These are phyloP conservation scores for Melanogaster broomeanus DNA, from an alignment of 768 basidiomycete genomes.

Conservation along the genomic window DNA sequence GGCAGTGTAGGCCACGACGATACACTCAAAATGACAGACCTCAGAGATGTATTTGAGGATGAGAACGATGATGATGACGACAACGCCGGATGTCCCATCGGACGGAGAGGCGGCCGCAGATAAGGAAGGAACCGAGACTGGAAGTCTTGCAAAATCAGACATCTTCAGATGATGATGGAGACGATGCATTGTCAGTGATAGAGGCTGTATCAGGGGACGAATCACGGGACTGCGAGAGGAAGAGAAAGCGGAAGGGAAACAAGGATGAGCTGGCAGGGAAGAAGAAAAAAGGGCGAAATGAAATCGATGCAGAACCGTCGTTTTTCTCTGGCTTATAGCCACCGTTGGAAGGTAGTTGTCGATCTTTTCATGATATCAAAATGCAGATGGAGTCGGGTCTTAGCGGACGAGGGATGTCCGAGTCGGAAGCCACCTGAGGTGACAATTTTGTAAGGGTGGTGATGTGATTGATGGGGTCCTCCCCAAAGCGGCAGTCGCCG, in stretches of 20 bases:
- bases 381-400: no score
- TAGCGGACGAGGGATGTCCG: no score
- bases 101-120: slow-evolving; percentile 24
- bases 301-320: slow-evolving; percentile 54
- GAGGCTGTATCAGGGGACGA: slow-evolving; percentile 24
- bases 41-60: slow-evolving; percentile 69
- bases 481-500: no score
- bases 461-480: no score
- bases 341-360: background rate
- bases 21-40: slow-evolving; percentile 78
- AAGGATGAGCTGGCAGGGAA: slow-evolving; percentile 49
- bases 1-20: slow-evolving; percentile 94
- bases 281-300: slow-evolving; percentile 62
- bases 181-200: slow-evolving; percentile 4
- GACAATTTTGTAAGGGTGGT: no score
- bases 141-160: slow-evolving; percentile 15
- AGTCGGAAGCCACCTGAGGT: no score
- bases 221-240: slow-evolving; percentile 36
- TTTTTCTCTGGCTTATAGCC: slow-evolving; percentile 68
- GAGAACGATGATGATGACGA: slow-evolving; percentile 34
- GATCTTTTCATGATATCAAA: no score
- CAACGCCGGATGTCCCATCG: slow-evolving; percentile 20
- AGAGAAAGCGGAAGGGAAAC: slow-evolving; percentile 59
- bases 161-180: background rate
- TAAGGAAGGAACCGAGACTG: slow-evolving; percentile 8